Conservation (phyloP, 345 rosid genomes). For the Diplotaxis tenuifolia region DNA sequence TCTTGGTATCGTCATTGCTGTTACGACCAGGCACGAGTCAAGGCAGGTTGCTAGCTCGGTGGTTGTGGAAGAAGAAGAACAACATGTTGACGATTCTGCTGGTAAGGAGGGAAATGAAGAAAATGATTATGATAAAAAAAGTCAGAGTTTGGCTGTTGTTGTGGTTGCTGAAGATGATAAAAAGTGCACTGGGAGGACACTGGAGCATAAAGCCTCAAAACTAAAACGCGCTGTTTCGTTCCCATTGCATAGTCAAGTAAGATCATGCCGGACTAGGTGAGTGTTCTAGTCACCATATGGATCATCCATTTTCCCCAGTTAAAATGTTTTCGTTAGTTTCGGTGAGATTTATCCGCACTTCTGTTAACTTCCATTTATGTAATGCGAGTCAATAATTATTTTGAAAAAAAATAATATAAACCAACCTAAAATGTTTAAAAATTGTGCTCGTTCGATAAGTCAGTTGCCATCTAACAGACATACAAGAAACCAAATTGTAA, state of each 20-base stretch:
- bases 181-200: background rate
- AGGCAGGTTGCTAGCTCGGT: background rate
- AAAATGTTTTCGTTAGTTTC: background rate
- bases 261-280: conserved; percentile 26
- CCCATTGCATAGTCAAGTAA: conserved; percentile 19
- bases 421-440: background rate
- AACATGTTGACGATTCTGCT: background rate
- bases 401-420: background rate
- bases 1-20: background rate
- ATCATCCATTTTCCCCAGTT: background rate
- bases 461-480: conserved; percentile 15
- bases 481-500: conserved; percentile 14
- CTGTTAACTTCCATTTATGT: background rate
- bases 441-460: background rate
- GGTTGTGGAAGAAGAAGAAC: background rate
- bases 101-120: background rate
- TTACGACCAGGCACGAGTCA: background rate
- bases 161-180: background rate
- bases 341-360: background rate
- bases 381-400: background rate
- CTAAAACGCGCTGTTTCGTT: conserved; percentile 25
- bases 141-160: conserved; percentile 8
- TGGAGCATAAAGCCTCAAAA: background rate
- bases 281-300: background rate
- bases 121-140: background rate